These are phyloP conservation scores for Hericium coralloides DNA, from an alignment of 768 basidiomycete genomes.

Conservation along the genomic window DNA sequence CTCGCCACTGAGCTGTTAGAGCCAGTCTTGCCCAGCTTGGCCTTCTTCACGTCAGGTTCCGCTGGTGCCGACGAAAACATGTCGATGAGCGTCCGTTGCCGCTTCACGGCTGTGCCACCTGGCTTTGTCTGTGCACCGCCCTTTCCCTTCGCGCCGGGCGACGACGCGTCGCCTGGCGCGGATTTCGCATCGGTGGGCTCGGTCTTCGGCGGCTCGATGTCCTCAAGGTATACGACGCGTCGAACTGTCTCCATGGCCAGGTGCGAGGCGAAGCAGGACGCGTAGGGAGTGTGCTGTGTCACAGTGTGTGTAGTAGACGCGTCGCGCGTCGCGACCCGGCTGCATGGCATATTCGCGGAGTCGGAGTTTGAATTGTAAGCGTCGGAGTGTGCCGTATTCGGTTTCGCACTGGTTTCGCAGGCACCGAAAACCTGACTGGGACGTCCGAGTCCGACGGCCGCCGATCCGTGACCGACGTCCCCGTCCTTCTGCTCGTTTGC, in stretches of 20 bases:
- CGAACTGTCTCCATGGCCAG: slow-evolving; percentile 7
- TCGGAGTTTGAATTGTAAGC: not conserved
- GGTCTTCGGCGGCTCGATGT: slow-evolving; percentile 17
- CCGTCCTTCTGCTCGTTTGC: too few relatives aligned
- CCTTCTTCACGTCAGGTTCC: slow-evolving; percentile 37
- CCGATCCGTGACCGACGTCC: too few relatives aligned
- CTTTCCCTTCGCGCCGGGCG: slow-evolving; percentile 3
- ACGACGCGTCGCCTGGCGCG: slow-evolving; percentile 2
- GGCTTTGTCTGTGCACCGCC: not conserved
- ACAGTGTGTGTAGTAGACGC: not conserved
- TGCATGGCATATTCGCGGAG: not conserved
- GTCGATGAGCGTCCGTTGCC: slow-evolving; percentile 59
- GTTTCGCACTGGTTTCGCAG: too few relatives aligned
- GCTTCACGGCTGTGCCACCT: slow-evolving; percentile 23
- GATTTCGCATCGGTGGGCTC: not conserved
- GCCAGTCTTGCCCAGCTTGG: slow-evolving; percentile 24
- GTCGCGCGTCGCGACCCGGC: not conserved
- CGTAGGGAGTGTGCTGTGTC: not conserved
- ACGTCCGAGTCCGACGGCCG: too few relatives aligned
- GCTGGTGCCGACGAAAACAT: slow-evolving; percentile 38
- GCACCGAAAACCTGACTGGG: too few relatives aligned
- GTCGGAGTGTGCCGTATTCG: not conserved
- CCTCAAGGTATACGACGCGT: slow-evolving; percentile 26
- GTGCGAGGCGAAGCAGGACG: not conserved
- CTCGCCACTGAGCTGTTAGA: slow-evolving; percentile 1